These are phyloP conservation scores for Dothistroma septosporum DNA, from an alignment of 2,329 filamentous ascomycete species.

Conservation along the genomic window DNA sequence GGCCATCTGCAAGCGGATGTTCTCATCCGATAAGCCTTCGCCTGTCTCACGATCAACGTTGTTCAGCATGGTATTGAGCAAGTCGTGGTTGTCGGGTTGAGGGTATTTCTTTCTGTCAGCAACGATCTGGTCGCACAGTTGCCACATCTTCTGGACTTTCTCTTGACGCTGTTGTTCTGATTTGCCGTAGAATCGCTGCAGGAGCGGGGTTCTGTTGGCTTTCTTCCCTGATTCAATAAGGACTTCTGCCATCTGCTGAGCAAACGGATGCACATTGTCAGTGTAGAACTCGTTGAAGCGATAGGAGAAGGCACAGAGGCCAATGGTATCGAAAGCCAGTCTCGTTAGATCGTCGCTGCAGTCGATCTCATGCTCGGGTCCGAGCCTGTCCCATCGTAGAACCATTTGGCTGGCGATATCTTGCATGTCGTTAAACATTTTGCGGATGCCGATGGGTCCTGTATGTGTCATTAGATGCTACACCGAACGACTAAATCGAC, in stretches of 20 bases:
- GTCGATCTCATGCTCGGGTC: slow-evolving; percentile 54
- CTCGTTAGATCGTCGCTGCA: slow-evolving; percentile 66
- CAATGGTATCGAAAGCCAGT: slow-evolving; percentile 68
- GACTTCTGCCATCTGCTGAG: slow-evolving; percentile 61
- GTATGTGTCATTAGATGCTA: slow-evolving; percentile 53
- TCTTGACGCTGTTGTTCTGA: slow-evolving; percentile 43
- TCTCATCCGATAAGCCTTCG: slow-evolving; percentile 57
- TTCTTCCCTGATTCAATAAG: slow-evolving; percentile 44
- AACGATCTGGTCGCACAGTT: slow-evolving; percentile 54
- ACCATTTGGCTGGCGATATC: slow-evolving; percentile 34
- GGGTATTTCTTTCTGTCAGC: slow-evolving; percentile 61
- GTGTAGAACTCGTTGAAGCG: slow-evolving; percentile 68
- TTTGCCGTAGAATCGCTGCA: slow-evolving; percentile 48
- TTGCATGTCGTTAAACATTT: slow-evolving; percentile 54
- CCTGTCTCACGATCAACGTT: slow-evolving; percentile 62
- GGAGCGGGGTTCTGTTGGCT: slow-evolving; percentile 36
- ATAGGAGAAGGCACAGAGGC: slow-evolving; percentile 52
- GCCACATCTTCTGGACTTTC: slow-evolving; percentile 53
- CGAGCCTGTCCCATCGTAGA: slow-evolving; percentile 41
- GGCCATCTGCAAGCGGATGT: slow-evolving; percentile 62
- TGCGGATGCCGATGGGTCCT: slow-evolving; percentile 62
- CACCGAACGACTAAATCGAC: slow-evolving; percentile 36
- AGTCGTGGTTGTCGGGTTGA: slow-evolving; percentile 58
- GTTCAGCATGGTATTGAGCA: slow-evolving; percentile 66
- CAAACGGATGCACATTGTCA: slow-evolving; percentile 57